Percentiles rank a stretch among this genome's conserved stretches.
Evolutionary conservation across 352 stramenopile genomes (phyloP).

Genomic region (Phytopythium boreale): DNA sequence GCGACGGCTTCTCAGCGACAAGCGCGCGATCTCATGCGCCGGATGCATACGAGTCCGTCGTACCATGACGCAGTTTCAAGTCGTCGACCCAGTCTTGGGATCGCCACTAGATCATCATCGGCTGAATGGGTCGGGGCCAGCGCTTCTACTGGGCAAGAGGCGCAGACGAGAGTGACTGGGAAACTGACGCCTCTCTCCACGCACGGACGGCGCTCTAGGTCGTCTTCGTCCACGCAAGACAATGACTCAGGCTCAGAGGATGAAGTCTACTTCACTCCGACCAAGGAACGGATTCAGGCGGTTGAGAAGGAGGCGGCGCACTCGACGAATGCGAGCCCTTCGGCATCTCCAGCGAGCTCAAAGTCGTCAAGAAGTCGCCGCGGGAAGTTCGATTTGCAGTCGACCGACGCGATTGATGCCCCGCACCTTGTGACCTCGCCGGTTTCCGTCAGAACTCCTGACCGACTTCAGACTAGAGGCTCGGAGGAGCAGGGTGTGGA

Average conservation of each 20-base stretch:
- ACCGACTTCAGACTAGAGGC: background rate
- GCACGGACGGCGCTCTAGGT: slow-evolving; percentile 8
- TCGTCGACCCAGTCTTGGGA: background rate
- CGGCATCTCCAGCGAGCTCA: background rate
- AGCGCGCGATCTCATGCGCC: background rate
- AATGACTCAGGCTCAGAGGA: slow-evolving; percentile 21
- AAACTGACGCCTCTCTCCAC: background rate
- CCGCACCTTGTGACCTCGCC: background rate
- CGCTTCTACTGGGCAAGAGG: background rate
- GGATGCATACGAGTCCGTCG: background rate
- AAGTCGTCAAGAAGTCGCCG: background rate
- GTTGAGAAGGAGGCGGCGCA: background rate
- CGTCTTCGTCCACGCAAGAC: slow-evolving; percentile 25
- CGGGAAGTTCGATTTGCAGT: background rate
- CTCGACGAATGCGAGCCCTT: background rate
- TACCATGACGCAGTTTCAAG: background rate
- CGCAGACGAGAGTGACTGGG: background rate
- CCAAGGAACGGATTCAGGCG: slow-evolving; percentile 8
- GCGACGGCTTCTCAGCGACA: slow-evolving; percentile 7
- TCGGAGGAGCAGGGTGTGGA: slow-evolving; percentile 8
- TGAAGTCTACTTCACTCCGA: slow-evolving; percentile 16
- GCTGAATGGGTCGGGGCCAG: background rate
- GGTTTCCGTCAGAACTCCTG: background rate
- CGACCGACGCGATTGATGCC: background rate
- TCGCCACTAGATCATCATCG: background rate